Base-by-base conservation (phyloP, 1,284 basidiomycete species). In the Microbotryomycetes sp. region DNA sequence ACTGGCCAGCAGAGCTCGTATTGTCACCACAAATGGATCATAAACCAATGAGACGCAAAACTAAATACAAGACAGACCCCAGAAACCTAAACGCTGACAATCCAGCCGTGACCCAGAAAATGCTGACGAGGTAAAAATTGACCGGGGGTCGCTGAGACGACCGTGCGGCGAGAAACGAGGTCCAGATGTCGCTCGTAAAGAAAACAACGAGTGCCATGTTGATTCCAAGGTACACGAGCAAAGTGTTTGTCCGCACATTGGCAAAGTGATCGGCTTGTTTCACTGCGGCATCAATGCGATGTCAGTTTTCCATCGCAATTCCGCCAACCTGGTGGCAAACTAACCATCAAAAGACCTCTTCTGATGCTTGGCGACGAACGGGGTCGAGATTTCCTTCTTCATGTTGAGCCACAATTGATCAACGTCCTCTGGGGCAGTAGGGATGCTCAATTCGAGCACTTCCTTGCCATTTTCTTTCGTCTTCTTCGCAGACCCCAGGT, bases 241-340 rank as follows among this genome's bases (percentile, higher is more conserved):
- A 88, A 53, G 90, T 86, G 73, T 91, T 87, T 23, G 89, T 90
- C 53, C 75, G 41, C 62, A 60, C 2, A 63, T 85, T 90, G 67
- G 86, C 82, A 75, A 88, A 87, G 70, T 84, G 84, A 76, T 94
- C 91, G n/a, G 83, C 81, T 70, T 91, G 86, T 77, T 92, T 93
- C 30, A 56, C 41, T 51, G 49, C 24, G 2, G 45, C 3, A 46
- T 18, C 18, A 13, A 46, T 18, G 45, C 11, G 3, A 46, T 9
- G 45, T 2, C n/a, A n/a, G n/a, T n/a, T n/a, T n/a, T n/a, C n/a
- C n/a, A n/a, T n/a, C n/a, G n/a, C n/a, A n/a, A n/a, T n/a, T n/a
- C n/a, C n/a, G n/a, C n/a, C n/a, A n/a, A n/a, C n/a, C n/a, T n/a
- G n/a, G n/a, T n/a, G n/a, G n/a, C n/a, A n/a, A n/a, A 24, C 29